Percentiles rank a stretch among this genome's conserved stretches.
Conservation (phyloP, 208 protist genomes). For the Sergeia podlipaevii region DNA sequence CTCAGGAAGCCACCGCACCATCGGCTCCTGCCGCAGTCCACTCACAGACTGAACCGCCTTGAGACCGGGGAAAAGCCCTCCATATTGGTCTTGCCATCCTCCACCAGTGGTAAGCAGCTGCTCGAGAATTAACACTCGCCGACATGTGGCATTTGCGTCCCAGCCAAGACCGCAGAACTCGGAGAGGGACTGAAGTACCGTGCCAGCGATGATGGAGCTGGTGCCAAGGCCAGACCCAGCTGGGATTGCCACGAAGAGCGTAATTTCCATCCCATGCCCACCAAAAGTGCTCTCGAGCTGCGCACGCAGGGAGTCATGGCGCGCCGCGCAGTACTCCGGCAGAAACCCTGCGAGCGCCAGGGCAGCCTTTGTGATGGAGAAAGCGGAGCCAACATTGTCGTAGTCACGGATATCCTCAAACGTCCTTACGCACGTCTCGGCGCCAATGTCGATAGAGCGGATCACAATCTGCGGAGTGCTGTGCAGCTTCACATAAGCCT, state of each 20-base stretch:
- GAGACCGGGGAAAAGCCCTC: slow-evolving; percentile 39
- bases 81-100: slow-evolving; percentile 71
- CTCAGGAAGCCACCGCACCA: slow-evolving; percentile 38
- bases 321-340: slow-evolving; percentile 22
- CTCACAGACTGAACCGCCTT: slow-evolving; percentile 39
- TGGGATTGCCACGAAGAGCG: slow-evolving; percentile 41
- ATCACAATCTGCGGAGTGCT: slow-evolving; percentile 18
- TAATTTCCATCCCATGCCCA: slow-evolving; percentile 48
- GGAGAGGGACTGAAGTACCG: slow-evolving; percentile 35
- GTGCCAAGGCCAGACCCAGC: slow-evolving; percentile 62
- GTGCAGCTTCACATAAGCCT: slow-evolving; percentile 35
- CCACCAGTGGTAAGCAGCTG: slow-evolving; percentile 67
- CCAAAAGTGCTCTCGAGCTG: slow-evolving; percentile 26
- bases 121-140: slow-evolving; percentile 51
- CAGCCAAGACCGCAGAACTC: slow-evolving; percentile 40
- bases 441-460: slow-evolving; percentile 39
- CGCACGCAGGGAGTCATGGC: slow-evolving; percentile 28
- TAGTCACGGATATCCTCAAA: slow-evolving; percentile 45
- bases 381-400: slow-evolving; percentile 29
- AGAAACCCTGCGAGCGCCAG: slow-evolving; percentile 49
- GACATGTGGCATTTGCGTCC: slow-evolving; percentile 34
- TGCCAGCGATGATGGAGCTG: slow-evolving; percentile 57
- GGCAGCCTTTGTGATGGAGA: slow-evolving; percentile 61
- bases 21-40: slow-evolving; percentile 23
- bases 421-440: slow-evolving; percentile 11